These are phyloP conservation scores for Umbelopsis sp. DNA, from an alignment of 371 early-diverging fungal genomes.

Conservation along the genomic window DNA sequence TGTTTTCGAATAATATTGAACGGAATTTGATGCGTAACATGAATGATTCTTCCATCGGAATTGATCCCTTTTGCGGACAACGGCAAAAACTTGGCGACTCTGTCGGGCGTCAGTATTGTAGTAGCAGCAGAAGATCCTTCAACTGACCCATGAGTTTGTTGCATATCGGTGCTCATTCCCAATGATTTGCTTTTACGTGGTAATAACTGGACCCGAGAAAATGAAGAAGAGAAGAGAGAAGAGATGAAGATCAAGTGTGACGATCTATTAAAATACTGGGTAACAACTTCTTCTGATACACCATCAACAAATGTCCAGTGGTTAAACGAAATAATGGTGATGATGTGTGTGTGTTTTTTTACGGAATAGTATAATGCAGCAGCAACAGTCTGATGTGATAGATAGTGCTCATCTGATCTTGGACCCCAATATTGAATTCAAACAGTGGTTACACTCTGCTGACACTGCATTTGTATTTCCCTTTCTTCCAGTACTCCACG, in stretches of 20 bases:
- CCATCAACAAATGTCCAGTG: no score
- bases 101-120: slow-evolving; percentile 42
- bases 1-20: slow-evolving; percentile 47
- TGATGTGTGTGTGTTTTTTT: no score
- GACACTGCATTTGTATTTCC: slow-evolving; percentile 8
- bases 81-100: slow-evolving; percentile 48
- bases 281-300: no score
- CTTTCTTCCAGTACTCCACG: neutral
- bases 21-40: slow-evolving; percentile 67
- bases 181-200: neutral
- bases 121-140: neutral
- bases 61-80: slow-evolving; percentile 39
- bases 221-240: neutral
- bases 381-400: slow-evolving; percentile 11
- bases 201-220: neutral
- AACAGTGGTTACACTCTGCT: slow-evolving; percentile 10
- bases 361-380: no score
- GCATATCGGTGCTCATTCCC: neutral
- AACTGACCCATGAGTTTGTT: neutral
- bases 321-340: no score
- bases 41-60: slow-evolving; percentile 57
- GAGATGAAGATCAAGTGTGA: neutral
- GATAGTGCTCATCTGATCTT: slow-evolving; percentile 17
- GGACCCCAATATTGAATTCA: neutral
- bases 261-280: neutral